Evolutionary conservation across 192 early-diverging fungal genomes (phyloP).

Genomic region (Borealophlyctis nickersoniae): DNA sequence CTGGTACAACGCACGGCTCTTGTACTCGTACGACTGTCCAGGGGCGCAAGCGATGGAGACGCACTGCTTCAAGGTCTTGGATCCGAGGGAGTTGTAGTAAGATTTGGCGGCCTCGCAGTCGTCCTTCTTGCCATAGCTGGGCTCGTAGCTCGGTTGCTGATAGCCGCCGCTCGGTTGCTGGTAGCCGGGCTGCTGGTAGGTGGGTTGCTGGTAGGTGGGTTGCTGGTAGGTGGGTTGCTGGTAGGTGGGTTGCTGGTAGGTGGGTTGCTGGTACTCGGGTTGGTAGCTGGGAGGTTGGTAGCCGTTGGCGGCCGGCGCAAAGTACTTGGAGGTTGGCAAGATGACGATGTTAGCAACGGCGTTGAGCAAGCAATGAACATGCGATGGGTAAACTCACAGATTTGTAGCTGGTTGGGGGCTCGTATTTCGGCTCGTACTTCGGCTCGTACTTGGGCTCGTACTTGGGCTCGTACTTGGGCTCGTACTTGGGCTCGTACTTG

Average conservation of each 20-base stretch:
- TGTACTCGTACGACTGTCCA: conserved; percentile 11
- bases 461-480: neutral
- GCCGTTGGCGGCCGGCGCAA: neutral
- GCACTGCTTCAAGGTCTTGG: conserved; percentile 24
- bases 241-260: neutral
- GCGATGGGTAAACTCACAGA: no score
- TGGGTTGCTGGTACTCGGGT: neutral
- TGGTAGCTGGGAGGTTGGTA: neutral
- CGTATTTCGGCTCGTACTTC: neutral
- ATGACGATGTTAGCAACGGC: no score
- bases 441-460: neutral
- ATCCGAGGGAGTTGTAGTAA: conserved; percentile 16
- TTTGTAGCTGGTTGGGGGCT: neutral
- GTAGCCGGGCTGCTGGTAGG: neutral
- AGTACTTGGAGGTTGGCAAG: no score
- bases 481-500: conserved; percentile 13
- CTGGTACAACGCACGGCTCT: conserved; percentile 11
- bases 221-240: neutral
- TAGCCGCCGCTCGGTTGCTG: neutral
- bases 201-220: neutral
- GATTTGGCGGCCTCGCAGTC: conserved; percentile 5
- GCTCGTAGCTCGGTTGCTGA: no score
- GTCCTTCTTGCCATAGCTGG: conserved; percentile 3
- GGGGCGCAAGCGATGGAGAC: conserved; percentile 22
- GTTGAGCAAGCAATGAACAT: no score